Evolutionary conservation across 2,329 filamentous ascomycete genomes (phyloP), one percentile per base, ranked within the genome.

Genomic region (Samsoniella hepiali): DNA sequence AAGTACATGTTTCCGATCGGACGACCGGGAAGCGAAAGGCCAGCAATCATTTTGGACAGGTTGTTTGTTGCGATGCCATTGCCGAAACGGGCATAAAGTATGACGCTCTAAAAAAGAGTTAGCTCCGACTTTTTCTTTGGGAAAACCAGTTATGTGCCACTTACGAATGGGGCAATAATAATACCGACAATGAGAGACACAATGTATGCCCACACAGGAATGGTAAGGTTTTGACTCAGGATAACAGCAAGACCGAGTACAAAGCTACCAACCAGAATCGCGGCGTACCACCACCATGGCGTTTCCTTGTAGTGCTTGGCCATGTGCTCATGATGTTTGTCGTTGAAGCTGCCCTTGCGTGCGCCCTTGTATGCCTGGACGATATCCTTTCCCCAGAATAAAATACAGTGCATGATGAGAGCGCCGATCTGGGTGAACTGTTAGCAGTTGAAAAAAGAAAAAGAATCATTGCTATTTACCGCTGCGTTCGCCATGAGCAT

Each of bases 21-120:
- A 1, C 79, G 77, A 1, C 77, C 79, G 1, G 82, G 82, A 2
- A 84, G 66, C 63, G 82, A 72, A 3, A 84, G 73, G 58, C 83
- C 83, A 0, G 78, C 83, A 55, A 85, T 64, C 82, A 85, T 83
- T 66, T 85, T 84, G 27, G 82, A 85, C 45, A 86, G 64, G 63
- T 85, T 84, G 68, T 85, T 85, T 2, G 83, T 86, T 8, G 82
- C 81, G 40, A 86, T 84, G 13, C 84, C 84, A 53, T 82, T 85
- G 10, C 84, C 84, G 47, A 76, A 85, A 0, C 81, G 76, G 2
- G 81, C 79, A 63, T 79, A 84, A 0, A 85, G 74, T 2, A 86
- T 68, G 0, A 76, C 79, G 65, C 82, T 85, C 80, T 82, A 22
- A 59, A 1, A 2, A 31, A 3, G 0, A 44, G n/a, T 72, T 4